phyloP scores from a whole-genome alignment of 768 basidiomycete species.

The Russula sp. region DNA sequence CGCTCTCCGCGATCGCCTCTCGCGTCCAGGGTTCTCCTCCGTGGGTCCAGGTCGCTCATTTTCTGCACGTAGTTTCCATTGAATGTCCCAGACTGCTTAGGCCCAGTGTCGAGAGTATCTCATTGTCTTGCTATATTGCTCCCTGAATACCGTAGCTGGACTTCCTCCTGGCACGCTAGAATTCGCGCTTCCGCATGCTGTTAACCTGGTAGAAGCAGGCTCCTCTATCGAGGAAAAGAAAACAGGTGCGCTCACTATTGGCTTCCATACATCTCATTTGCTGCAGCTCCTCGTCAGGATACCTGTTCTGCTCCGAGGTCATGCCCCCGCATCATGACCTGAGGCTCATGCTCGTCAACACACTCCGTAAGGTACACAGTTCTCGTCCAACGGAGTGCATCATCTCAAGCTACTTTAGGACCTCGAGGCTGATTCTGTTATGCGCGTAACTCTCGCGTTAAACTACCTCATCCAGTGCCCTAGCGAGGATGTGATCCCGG shows the following conservation, averaged over 20 bases:
- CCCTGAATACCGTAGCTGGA: slow-evolving; percentile 43
- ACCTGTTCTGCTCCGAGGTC: slow-evolving; percentile 68
- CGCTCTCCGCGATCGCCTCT: slow-evolving; percentile 47
- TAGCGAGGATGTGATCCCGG: slow-evolving; percentile 66
- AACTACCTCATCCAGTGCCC: slow-evolving; percentile 59
- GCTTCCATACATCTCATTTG: not conserved
- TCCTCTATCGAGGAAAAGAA: slow-evolving; percentile 54
- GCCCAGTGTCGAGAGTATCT: slow-evolving; percentile 60
- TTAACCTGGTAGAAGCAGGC: slow-evolving; percentile 71
- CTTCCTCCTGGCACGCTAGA: slow-evolving; percentile 43
- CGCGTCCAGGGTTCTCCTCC: slow-evolving; percentile 43
- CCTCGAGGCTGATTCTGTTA: slow-evolving; percentile 49
- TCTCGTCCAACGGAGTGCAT: not conserved
- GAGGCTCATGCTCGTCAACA: slow-evolving; percentile 80
- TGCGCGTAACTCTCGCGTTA: slow-evolving; percentile 65
- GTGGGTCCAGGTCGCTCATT: slow-evolving; percentile 38
- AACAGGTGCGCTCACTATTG: slow-evolving; percentile 42
- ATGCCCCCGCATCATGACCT: slow-evolving; percentile 68
- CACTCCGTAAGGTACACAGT: slow-evolving; percentile 62
- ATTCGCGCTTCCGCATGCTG: slow-evolving; percentile 70
- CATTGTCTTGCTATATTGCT: slow-evolving; percentile 65
- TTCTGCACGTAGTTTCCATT: not conserved
- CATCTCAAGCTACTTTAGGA: slow-evolving; percentile 45
- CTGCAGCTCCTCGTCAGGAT: slow-evolving; percentile 42
- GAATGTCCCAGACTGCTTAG: slow-evolving; percentile 34